These are phyloP conservation scores for Wilcoxina mikolae DNA, from an alignment of 495 filamentous ascomycete species.

Conservation along the genomic window DNA sequence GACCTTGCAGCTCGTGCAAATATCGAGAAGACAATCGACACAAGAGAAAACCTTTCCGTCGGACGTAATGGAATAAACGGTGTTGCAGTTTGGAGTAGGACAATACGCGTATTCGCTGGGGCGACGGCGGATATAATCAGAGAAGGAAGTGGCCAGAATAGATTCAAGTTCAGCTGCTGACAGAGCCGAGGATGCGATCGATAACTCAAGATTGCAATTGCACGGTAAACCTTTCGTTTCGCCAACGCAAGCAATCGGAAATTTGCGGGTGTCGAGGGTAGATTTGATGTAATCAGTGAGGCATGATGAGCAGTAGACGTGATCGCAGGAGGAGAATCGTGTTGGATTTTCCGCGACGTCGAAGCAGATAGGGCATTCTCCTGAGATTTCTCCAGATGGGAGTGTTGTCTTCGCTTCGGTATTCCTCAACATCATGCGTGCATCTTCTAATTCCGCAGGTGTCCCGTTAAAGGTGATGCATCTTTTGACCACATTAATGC, in stretches of 20 bases:
- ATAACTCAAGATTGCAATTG: conserved; percentile 3
- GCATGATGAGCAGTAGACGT: conserved; percentile 32
- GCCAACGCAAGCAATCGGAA: conserved; percentile 30
- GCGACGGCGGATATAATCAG: conserved; percentile 22
- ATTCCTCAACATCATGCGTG: not conserved
- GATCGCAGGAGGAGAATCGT: conserved; percentile 23
- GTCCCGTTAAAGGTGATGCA: conserved; percentile 12
- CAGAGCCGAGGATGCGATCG: conserved; percentile 11
- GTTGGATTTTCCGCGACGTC: conserved; percentile 22
- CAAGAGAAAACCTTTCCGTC: conserved; percentile 25
- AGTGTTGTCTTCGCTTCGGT: not conserved
- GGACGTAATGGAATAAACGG: conserved; percentile 22
- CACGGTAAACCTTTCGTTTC: not conserved
- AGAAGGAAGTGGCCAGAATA: conserved; percentile 28
- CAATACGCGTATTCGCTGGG: conserved; percentile 29
- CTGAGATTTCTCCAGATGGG: not conserved
- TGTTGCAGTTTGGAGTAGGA: conserved; percentile 30
- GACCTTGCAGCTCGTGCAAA: conserved; percentile 29
- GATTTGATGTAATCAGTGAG: conserved; percentile 26
- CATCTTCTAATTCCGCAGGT: not conserved
- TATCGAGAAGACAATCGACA: conserved; percentile 27
- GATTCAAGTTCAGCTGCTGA: conserved; percentile 16
- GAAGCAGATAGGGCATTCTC: conserved; percentile 30
- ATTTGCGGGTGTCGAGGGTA: conserved; percentile 15
- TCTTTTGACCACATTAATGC: conserved; percentile 8